phyloP scores from a whole-genome alignment of 176 grass and related monocot species.

The Hsuehochloa calcarea region DNA sequence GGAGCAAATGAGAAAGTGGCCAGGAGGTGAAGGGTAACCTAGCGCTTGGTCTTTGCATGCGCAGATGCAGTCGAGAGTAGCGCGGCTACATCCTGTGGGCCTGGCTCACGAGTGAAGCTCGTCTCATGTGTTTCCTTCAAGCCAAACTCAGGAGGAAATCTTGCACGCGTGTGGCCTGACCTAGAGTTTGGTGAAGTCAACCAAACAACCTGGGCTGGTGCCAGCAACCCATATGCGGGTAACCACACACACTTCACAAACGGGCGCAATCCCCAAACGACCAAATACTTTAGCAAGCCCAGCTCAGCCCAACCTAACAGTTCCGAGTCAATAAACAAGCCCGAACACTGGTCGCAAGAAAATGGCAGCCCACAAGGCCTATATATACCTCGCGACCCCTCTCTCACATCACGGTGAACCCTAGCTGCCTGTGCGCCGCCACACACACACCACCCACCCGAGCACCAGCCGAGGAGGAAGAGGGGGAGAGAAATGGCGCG shows the following conservation, averaged over 20 bases:
- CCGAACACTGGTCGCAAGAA: background rate
- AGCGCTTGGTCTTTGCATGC: too few species aligned
- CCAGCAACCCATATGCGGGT: too few species aligned
- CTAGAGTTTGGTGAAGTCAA: too few species aligned
- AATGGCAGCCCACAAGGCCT: conserved; percentile 47
- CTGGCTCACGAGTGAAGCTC: too few species aligned
- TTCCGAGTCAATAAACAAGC: background rate
- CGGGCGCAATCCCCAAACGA: background rate
- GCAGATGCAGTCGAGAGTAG: too few species aligned
- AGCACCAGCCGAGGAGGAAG: conserved; percentile 14
- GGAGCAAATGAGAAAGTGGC: too few species aligned
- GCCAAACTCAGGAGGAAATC: too few species aligned
- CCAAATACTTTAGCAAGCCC: background rate
- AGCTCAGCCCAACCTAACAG: background rate
- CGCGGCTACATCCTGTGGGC: too few species aligned
- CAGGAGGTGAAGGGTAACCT: too few species aligned
- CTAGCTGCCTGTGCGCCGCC: conserved; percentile 39
- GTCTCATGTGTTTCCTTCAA: too few species aligned
- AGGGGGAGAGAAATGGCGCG: conserved; percentile 44
- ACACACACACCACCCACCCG: background rate
- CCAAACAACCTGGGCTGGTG: too few species aligned
- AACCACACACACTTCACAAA: background rate
- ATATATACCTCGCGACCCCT: conserved; percentile 24
- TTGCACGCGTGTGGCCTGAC: too few species aligned
- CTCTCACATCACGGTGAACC: conserved; percentile 28